phyloP scores from a whole-genome alignment of 306 rosid genomes.

The Vigna unguiculata region DNA sequence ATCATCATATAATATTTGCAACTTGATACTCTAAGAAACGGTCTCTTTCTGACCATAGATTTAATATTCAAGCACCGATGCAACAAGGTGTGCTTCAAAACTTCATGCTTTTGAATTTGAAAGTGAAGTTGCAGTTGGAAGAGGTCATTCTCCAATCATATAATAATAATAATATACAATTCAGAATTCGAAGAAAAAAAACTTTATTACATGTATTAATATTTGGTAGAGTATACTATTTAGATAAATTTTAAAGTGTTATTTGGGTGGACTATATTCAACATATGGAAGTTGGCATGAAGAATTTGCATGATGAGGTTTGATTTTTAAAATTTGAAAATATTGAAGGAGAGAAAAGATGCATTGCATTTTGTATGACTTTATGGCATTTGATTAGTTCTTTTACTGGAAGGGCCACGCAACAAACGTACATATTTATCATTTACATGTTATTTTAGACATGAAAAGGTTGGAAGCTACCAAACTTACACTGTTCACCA shows the following conservation, averaged over 20 bases:
- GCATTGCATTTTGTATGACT: neutral
- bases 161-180: too few relatives aligned
- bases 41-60: neutral
- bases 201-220: too few relatives aligned
- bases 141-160: too few relatives aligned
- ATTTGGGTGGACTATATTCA: neutral
- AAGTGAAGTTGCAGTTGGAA: neutral
- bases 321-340: too few relatives aligned
- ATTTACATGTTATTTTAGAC: neutral
- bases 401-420: neutral
- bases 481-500: neutral
- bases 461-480: neutral
- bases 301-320: neutral
- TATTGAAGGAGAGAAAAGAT: too few relatives aligned
- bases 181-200: too few relatives aligned
- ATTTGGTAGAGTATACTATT: too few relatives aligned
- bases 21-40: neutral
- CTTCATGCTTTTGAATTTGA: slow-evolving; percentile 14
- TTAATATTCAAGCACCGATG: neutral
- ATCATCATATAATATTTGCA: neutral
- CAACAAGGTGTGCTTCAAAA: too few relatives aligned
- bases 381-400: neutral
- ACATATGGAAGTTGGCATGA: slow-evolving; percentile 58
- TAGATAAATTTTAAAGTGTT: too few relatives aligned
- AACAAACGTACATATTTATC: neutral